Evolutionary conservation across 352 stramenopile genomes (phyloP).

Genomic region (Pythium rishiriense): DNA sequence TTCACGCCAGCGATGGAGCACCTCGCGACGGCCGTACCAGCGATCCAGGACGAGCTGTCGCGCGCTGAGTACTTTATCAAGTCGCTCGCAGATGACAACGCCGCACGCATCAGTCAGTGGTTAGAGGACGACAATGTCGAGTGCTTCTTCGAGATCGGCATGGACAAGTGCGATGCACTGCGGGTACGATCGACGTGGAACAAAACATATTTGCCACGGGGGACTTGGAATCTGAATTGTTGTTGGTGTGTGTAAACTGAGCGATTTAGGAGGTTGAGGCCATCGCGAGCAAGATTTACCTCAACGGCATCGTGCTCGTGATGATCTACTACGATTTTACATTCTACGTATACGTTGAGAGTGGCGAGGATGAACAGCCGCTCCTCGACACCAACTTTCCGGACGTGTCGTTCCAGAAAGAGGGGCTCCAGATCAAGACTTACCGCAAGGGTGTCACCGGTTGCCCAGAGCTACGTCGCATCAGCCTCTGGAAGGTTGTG

Average conservation of each 20-base stretch:
- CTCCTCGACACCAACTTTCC: constrained; percentile 94
- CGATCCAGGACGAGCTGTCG: constrained; percentile 88
- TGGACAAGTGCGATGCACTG: constrained; percentile 64
- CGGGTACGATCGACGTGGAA: constrained; percentile 36
- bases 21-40: constrained; percentile 68
- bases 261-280: constrained; percentile 89
- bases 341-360: constrained; percentile 92
- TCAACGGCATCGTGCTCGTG: constrained; percentile 90
- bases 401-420: constrained; percentile 89
- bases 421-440: constrained; percentile 84
- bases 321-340: constrained; percentile 92
- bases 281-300: constrained; percentile 94
- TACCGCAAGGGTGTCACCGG: constrained; percentile 68
- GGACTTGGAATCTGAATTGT: not conserved
- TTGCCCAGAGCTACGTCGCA: constrained; percentile 63
- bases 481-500: constrained; percentile 83
- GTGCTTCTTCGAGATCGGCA: constrained; percentile 93
- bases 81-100: constrained; percentile 46
- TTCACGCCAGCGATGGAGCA: constrained; percentile 90
- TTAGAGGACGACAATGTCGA: constrained; percentile 88
- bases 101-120: constrained; percentile 68
- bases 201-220: not conserved
- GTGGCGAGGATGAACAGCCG: constrained; percentile 87
- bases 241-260: not conserved
- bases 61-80: constrained; percentile 86